Percentiles rank a stretch among this genome's conserved stretches.
Evolutionary conservation across 805 yeast species (phyloP).

Genomic region (Henningerozyma blattae): DNA sequence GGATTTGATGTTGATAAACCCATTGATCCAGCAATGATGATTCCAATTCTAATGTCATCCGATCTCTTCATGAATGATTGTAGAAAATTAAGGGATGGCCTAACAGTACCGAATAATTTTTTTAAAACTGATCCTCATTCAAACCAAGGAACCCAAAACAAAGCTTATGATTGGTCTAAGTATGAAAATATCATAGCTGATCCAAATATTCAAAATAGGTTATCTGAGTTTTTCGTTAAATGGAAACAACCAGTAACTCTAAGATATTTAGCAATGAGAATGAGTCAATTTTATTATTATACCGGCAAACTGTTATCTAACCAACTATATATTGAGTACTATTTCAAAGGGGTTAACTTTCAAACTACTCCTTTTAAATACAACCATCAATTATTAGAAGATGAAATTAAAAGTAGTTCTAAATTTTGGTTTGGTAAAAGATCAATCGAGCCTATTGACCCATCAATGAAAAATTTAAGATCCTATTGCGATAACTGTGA

Average conservation of each 20-base stretch:
- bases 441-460: slow-evolving; percentile 32
- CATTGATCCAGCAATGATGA: slow-evolving; percentile 29
- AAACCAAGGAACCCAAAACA: not conserved
- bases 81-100: slow-evolving; percentile 34
- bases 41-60: slow-evolving; percentile 30
- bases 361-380: slow-evolving; percentile 30
- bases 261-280: slow-evolving; percentile 42
- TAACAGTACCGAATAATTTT: slow-evolving; percentile 28
- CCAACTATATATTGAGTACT: slow-evolving; percentile 40
- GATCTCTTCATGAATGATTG: slow-evolving; percentile 32
- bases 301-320: slow-evolving; percentile 25
- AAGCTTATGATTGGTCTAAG: slow-evolving; percentile 9
- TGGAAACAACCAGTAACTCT: slow-evolving; percentile 50
- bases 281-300: slow-evolving; percentile 31
- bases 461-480: slow-evolving; percentile 23
- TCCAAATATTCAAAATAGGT: slow-evolving; percentile 6
- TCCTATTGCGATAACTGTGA: slow-evolving; percentile 44
- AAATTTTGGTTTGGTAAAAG: slow-evolving; percentile 50
- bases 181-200: slow-evolving; percentile 9
- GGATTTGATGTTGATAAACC: slow-evolving; percentile 37
- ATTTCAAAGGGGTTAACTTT: slow-evolving; percentile 33
- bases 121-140: slow-evolving; percentile 23
- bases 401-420: slow-evolving; percentile 25
- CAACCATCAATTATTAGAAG: slow-evolving; percentile 21
- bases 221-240: slow-evolving; percentile 21